Conservation (phyloP, 306 rosid species). For the Fragaria nilgerrensis region DNA sequence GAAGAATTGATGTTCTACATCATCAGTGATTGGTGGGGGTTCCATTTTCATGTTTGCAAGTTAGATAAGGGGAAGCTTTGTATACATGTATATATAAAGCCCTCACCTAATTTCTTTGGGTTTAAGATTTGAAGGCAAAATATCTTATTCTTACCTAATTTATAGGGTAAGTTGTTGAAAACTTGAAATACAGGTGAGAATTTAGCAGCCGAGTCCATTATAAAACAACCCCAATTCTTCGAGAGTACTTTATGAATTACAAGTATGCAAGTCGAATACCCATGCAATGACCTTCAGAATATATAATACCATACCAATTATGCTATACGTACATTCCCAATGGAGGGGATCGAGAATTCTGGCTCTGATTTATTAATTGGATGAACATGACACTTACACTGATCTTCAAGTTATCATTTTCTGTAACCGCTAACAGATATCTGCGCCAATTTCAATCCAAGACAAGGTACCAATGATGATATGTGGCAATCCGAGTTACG, state of each 20-base stretch:
- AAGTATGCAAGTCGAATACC: not conserved
- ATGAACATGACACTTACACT: no score
- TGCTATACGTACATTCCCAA: no score
- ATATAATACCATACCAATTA: no score
- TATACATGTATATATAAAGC: not conserved
- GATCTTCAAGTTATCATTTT: no score
- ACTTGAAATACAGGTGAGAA: not conserved
- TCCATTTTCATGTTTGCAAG: conserved; percentile 8
- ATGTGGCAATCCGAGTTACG: no score
- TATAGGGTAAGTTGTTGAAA: not conserved
- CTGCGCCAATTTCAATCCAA: no score
- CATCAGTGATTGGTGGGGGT: not conserved
- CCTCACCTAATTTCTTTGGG: not conserved
- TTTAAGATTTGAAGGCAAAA: not conserved
- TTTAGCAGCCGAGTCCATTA: not conserved
- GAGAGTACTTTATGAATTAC: not conserved
- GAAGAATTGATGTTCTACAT: conserved; percentile 21
- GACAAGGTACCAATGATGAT: no score
- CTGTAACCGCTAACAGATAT: no score
- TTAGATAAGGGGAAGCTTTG: not conserved
- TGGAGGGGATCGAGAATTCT: no score
- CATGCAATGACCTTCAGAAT: not conserved
- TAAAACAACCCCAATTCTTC: not conserved
- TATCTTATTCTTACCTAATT: not conserved
- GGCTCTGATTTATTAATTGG: no score